Evolutionary conservation across 164 flowering plant species (phyloP), one percentile per base, ranked within the genome.

Genomic region (Aristolochia fimbriata): DNA sequence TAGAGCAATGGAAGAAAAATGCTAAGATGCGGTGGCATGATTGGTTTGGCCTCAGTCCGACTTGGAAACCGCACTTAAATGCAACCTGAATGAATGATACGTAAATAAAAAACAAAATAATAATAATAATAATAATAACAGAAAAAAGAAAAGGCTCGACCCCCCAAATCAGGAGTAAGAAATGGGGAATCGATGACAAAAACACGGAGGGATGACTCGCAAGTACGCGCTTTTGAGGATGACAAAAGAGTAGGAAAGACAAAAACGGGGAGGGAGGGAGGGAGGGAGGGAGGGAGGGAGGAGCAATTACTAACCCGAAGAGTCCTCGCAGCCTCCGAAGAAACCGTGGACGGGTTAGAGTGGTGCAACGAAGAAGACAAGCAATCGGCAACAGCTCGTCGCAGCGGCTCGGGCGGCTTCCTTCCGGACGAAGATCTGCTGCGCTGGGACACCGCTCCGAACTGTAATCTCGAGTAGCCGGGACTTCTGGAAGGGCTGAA

Each of bases 381-480:
- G 70, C 87, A 90, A 81, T 90, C 93, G 31, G 96, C 96, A 6
- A 90, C 93, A 16, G 97, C 95, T 0, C 93, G 75, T 14, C 95
- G 83, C n/a, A 93, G 77, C 37, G 95, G 99, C 82, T 93, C 99
- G 6, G 96, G 96, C 45, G 93, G 96, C 72, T 90, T 88, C 78
- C 78, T 81, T 15, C 68, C 47, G 45, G 90, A 79, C 30, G 86
- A 77, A 71, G 97, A 90, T 88, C 95, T 80, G 63, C 83, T 67
- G 59, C 96, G 64, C 20, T 68, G 71, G 22, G 97, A 83, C 1
- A 69, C 72, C 14, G 55, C 80, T 19, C 59, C 65, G 15, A 33
- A 41, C 33, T 62, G 65, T 21, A 62, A 43, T 22, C 65, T 62
- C 51, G 65, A 55, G 24, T n/a, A 53, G 17, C 45, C 59, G 6